Conservation (phyloP, 805 yeast species). For the Maudiozyma barnettii region DNA sequence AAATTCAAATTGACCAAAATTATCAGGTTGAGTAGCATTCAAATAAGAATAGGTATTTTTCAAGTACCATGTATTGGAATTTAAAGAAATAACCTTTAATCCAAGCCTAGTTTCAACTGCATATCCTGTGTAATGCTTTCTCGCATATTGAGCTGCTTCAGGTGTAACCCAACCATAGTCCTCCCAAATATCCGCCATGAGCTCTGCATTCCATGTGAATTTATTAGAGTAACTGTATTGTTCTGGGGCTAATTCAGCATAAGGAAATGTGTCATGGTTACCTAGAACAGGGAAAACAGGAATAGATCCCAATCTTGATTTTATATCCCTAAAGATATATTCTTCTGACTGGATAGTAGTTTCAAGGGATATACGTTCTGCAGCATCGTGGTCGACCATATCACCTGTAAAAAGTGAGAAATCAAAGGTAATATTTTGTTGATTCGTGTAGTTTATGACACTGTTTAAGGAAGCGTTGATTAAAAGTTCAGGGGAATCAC, state of each 20-base stretch:
- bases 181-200: background rate
- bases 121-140: background rate
- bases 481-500: background rate
- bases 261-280: background rate
- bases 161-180: background rate
- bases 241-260: background rate
- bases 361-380: background rate
- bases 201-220: background rate
- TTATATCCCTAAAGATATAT: background rate
- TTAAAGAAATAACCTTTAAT: background rate
- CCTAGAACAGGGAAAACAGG: background rate
- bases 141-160: background rate
- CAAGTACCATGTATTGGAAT: background rate
- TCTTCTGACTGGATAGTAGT: background rate
- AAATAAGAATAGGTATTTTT: background rate
- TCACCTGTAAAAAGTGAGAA: background rate
- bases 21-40: background rate
- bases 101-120: background rate
- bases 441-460: background rate
- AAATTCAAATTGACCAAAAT: background rate
- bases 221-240: background rate
- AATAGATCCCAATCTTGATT: background rate
- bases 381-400: background rate
- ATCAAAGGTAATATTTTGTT: background rate
- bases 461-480: background rate